phyloP scores from a whole-genome alignment of 75 land plant species.

The Sequoia sempervirens region DNA sequence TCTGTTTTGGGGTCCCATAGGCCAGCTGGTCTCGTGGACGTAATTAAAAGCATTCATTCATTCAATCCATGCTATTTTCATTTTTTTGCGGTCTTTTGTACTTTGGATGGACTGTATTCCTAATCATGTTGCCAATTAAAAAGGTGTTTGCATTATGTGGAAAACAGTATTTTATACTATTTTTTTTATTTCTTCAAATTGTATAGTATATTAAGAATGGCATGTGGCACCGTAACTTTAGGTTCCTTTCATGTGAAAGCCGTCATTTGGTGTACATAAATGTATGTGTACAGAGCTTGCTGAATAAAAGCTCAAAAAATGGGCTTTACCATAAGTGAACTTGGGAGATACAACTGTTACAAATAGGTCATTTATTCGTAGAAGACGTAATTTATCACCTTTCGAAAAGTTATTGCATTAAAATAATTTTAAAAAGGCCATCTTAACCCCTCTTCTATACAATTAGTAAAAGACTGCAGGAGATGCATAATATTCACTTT shows the following conservation, averaged over 20 bases:
- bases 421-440: neutral
- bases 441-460: neutral
- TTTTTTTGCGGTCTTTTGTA: neutral
- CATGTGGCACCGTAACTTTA: neutral
- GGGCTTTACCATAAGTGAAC: neutral
- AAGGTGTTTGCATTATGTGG: neutral
- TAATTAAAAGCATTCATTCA: too few relatives aligned
- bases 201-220: neutral
- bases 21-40: too few relatives aligned
- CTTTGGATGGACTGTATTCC: neutral
- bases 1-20: too few relatives aligned
- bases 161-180: neutral
- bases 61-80: neutral
- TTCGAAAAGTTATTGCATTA: neutral
- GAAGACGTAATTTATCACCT: neutral
- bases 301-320: neutral
- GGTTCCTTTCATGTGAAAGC: too few relatives aligned
- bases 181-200: too few relatives aligned
- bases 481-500: conserved; percentile 93
- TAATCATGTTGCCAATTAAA: neutral
- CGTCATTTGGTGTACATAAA: neutral
- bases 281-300: neutral
- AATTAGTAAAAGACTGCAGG: conserved; percentile 71
- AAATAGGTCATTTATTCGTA: neutral
- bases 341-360: neutral